Evolutionary conservation across 768 basidiomycete genomes (phyloP).

Genomic region (Leccinum incarnatum): DNA sequence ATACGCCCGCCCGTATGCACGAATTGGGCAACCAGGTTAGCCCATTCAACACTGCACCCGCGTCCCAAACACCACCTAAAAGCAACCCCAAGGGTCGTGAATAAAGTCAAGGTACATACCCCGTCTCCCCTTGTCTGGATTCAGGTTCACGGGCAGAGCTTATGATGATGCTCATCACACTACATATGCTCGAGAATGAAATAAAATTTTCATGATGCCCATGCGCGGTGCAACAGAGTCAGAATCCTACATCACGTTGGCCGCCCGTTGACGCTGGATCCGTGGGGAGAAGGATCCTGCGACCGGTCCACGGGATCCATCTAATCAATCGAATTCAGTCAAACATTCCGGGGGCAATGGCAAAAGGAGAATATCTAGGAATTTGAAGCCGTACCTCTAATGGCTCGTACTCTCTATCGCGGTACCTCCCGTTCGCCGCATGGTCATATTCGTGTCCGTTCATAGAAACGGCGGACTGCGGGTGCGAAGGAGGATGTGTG

Average conservation of each 20-base stretch:
- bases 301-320: conserved; percentile 18
- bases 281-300: conserved; percentile 21
- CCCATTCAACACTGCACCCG: too few relatives aligned
- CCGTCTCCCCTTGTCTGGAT: background rate
- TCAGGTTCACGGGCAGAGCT: background rate
- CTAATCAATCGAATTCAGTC: background rate
- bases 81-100: too few relatives aligned
- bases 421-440: conserved; percentile 27
- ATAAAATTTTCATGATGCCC: background rate
- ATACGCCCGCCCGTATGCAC: too few relatives aligned
- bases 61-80: too few relatives aligned
- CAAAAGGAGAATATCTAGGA: background rate
- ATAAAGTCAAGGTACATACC: background rate
- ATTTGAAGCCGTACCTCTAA: conserved; percentile 11
- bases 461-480: conserved; percentile 10
- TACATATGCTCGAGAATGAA: conserved; percentile 4
- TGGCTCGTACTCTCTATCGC: conserved; percentile 25
- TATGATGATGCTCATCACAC: background rate
- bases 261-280: conserved; percentile 24
- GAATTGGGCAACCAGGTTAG: too few relatives aligned
- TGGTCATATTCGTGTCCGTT: conserved; percentile 27
- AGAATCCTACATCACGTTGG: conserved; percentile 18
- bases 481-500: conserved; percentile 9
- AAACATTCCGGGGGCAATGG: background rate
- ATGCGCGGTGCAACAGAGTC: background rate